Evolutionary conservation across 331 rosid species (phyloP), one percentile per base, ranked within the genome.

Genomic region (Malus hybrid): DNA sequence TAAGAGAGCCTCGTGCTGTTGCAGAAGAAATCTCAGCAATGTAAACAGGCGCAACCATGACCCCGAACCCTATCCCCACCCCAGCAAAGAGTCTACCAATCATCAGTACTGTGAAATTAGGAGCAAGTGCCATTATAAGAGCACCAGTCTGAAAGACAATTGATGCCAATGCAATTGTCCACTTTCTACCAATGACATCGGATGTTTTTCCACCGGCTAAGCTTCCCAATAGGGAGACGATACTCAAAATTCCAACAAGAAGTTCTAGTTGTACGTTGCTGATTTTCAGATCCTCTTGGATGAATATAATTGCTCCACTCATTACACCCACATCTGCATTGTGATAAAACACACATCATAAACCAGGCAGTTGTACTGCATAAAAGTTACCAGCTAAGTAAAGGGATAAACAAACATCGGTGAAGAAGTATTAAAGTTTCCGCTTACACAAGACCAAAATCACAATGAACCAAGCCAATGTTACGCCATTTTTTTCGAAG

Each of bases 251-350:
- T 67, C 93, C 96, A 78, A 90, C 84, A 42, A 90, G 91, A 33
- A 88, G 86, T 73, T 88, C 96, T 74, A 75, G 84, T 64, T 90
- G 91, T 52, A 88, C 89, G 57, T 88, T 89, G 33, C 85, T 79
- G 82, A 90, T 84, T 81, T 90, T 88, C 58, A 90, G 82, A 76
- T 90, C 93, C 79, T 88, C 84, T 65, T 88, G 79, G 66, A 90
- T 90, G 75, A 86, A 90, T 44, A 88, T 50, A 68, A 88, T 86
- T 33, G 93, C 89, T 46, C 96, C 93, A 83, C 96, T 90, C 93
- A 90, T 90, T 66, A 88, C 93, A 74, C 96, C 93, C 26, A 88
- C 84, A 55, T 90, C 96, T 88, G 87, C 77, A 76, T 64, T 57
- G 50, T 19, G 26, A 50, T 15, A 69, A 5, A 52, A 65, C 53